Percentiles rank a stretch among this genome's conserved stretches.
Conservation (phyloP, 768 basidiomycete species). For the Boletellus emodensis region DNA sequence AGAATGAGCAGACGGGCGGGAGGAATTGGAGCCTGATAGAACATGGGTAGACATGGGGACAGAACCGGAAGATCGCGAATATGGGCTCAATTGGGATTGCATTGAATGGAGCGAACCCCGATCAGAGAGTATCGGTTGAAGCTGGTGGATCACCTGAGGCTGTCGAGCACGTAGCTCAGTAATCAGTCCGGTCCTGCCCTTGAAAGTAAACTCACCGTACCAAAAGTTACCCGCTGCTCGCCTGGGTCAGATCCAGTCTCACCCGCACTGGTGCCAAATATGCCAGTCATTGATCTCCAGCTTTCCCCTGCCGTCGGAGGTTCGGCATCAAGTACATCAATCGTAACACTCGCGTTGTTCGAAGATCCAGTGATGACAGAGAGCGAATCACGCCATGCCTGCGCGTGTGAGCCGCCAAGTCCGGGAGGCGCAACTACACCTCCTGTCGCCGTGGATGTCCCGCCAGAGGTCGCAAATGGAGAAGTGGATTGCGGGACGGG, state of each 20-base stretch:
- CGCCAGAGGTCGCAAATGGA: constrained; percentile 43
- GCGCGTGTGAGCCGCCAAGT: constrained; percentile 28
- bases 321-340: constrained; percentile 65
- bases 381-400: constrained; percentile 34
- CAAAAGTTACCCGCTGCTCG: constrained; percentile 55
- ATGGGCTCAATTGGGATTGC: constrained; percentile 52
- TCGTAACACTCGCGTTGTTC: constrained; percentile 34
- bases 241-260: constrained; percentile 21
- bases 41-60: constrained; percentile 44
- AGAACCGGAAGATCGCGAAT: constrained; percentile 48
- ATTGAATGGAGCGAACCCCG: constrained; percentile 64
- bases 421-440: constrained; percentile 35
- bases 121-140: constrained; percentile 48
- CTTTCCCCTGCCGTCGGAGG: constrained; percentile 59
- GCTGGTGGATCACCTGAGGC: constrained; percentile 43
- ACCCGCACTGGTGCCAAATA: constrained; percentile 13
- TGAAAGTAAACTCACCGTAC: constrained; percentile 46
- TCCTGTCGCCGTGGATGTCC: constrained; percentile 24
- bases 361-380: constrained; percentile 31
- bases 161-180: constrained; percentile 24
- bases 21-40: constrained; percentile 51
- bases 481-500: constrained; percentile 57
- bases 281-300: constrained; percentile 52
- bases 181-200: constrained; percentile 3
- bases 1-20: constrained; percentile 48